These are phyloP conservation scores for Rubroboletus pulcherrimus DNA, from an alignment of 768 basidiomycete genomes.

Conservation along the genomic window DNA sequence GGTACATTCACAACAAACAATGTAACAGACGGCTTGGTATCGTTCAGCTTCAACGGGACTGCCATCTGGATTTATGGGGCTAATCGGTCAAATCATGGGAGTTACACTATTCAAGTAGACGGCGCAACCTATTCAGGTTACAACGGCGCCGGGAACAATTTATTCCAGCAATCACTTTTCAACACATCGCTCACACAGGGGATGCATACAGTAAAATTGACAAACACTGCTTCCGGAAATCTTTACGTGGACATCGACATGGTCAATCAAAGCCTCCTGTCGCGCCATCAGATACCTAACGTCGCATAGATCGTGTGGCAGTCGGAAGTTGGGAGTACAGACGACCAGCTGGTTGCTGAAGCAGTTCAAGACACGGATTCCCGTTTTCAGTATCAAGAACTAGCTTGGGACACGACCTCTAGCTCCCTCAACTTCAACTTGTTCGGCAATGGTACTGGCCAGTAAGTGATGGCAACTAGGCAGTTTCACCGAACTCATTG, in stretches of 20 bases:
- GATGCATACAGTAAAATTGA: constrained; percentile 34
- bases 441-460: constrained; percentile 43
- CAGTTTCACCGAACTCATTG: neutral
- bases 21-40: constrained; percentile 31
- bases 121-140: constrained; percentile 20
- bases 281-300: neutral
- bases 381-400: constrained; percentile 37
- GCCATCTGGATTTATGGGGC: constrained; percentile 49
- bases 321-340: constrained; percentile 22
- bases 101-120: constrained; percentile 43
- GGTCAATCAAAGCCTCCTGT: constrained; percentile 15
- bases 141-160: constrained; percentile 27
- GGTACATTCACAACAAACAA: constrained; percentile 40
- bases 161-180: constrained; percentile 44
- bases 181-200: constrained; percentile 31
- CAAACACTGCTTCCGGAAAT: constrained; percentile 33
- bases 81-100: constrained; percentile 45
- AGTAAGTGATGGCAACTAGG: constrained; percentile 24
- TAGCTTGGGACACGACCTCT: constrained; percentile 34
- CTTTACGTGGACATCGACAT: constrained; percentile 46
- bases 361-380: constrained; percentile 36
- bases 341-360: constrained; percentile 14
- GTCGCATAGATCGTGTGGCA: constrained; percentile 27
- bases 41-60: constrained; percentile 48
- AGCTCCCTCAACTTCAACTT: constrained; percentile 31